Base-by-base conservation (phyloP, 805 yeast genomes). In the Ogataea methanolica region DNA sequence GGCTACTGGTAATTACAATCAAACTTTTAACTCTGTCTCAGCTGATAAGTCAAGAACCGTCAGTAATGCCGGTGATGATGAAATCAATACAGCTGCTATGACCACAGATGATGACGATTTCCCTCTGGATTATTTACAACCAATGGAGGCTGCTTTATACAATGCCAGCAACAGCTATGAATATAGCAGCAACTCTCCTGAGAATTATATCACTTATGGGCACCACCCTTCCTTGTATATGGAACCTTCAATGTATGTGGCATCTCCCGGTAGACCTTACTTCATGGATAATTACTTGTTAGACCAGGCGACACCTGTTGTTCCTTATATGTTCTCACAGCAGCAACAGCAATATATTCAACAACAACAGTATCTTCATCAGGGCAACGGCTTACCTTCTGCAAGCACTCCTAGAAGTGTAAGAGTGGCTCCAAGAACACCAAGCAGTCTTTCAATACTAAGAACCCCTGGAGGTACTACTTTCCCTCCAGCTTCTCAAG, bases 81-180 rank as follows among this genome's bases (percentile, higher is more conserved):
- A 6, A 14, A 33, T 8, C 19, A 42, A 17, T 11, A 35, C 3
- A 38, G 6, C 34, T 17, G 19, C 36, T 23, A 40, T 41, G 29
- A 43, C 51, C 23, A 71, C 68, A 23, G 72, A 73, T 31, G 83
- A 79, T 42, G 85, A 82, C 50, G 90, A 83, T 58, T 84, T 84
- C 66, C 90, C 91, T 4, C 63, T 85, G 46, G 90, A 84, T 55
- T 83, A 82, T 59, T 75, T 84, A 31, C 47, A 48, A 15, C 53
- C 53, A n/a, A 45, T 52, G 17, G 61, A 54, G 42, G 36, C 48
- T 11, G 46, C 52, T 40, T 31, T 45, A 26, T 45, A 47, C 45
- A 49, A 66, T 58, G 31, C 67, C 56, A 46, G n/a, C 44, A 46
- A 35, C 48, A 48, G 45, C 37, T 50, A 58, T 72, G 71, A 50